These are phyloP conservation scores for Sistotremastrum niveocremeum DNA, from an alignment of 768 basidiomycete species.

Conservation along the genomic window DNA sequence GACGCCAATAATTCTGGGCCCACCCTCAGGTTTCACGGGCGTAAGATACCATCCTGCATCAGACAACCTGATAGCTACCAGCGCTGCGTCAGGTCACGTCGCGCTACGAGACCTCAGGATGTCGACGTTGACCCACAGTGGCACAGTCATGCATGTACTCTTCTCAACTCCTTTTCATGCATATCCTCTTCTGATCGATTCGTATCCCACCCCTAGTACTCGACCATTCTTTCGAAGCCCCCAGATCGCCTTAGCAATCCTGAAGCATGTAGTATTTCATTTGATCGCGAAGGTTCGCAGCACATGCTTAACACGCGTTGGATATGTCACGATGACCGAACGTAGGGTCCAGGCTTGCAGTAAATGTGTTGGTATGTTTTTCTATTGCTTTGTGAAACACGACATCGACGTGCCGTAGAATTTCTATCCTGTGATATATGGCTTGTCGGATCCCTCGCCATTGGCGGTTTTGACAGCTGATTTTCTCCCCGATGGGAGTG, in stretches of 20 bases:
- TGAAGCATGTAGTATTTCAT: conserved; percentile 53
- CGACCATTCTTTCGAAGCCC: conserved; percentile 30
- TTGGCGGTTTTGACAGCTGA: conserved; percentile 53
- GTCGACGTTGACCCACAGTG: conserved; percentile 19
- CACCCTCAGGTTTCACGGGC: conserved; percentile 43
- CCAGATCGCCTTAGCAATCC: conserved; percentile 35
- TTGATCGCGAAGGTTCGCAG: conserved; percentile 48
- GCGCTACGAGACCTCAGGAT: conserved; percentile 60
- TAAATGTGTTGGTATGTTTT: conserved; percentile 48
- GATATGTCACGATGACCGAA: not conserved
- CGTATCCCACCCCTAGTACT: conserved; percentile 24
- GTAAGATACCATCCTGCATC: conserved; percentile 55
- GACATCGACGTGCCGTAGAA: conserved; percentile 27
- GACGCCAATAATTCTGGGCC: conserved; percentile 37
- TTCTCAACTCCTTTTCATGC: not conserved
- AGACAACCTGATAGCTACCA: conserved; percentile 56
- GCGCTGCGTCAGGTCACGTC: conserved; percentile 44
- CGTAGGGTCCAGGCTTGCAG: conserved; percentile 47
- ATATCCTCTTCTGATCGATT: not conserved
- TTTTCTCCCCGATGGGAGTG: conserved; percentile 41
- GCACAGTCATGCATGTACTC: not conserved
- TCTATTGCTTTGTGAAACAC: not conserved
- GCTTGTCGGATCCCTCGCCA: conserved; percentile 51
- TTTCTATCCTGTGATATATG: conserved; percentile 58
- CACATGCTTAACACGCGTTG: not conserved